These are phyloP conservation scores for Lonicera japonica DNA, from an alignment of 129 eudicot genomes.

Conservation along the genomic window DNA sequence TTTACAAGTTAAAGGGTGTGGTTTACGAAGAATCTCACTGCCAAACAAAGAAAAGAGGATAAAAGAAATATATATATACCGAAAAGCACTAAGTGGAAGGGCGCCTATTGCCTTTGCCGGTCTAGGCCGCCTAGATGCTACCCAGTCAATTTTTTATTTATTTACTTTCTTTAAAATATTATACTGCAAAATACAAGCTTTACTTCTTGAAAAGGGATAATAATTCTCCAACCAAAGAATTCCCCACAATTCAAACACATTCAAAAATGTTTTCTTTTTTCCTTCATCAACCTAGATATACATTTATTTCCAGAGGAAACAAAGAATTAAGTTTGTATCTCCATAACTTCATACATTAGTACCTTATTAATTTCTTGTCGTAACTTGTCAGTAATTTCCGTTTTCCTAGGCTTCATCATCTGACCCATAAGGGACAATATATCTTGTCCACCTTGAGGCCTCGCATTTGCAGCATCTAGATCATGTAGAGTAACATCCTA, in stretches of 20 bases:
- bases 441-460: constrained; percentile 99
- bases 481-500: constrained; percentile 99
- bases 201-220: too few species aligned
- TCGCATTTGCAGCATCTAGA: constrained; percentile 99
- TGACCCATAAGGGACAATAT: constrained; percentile 96
- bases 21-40: too few species aligned
- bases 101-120: too few species aligned
- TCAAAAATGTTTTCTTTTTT: neutral
- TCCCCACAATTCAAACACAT: too few species aligned
- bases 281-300: neutral
- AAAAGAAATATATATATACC: too few species aligned
- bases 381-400: constrained; percentile 92
- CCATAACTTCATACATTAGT: neutral
- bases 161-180: too few species aligned
- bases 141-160: too few species aligned
- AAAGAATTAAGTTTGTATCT: neutral
- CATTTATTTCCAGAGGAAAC: neutral
- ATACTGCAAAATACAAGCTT: too few species aligned
- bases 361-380: constrained; percentile 98
- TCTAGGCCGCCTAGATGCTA: too few species aligned
- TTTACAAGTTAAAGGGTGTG: neutral
- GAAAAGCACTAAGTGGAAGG: too few species aligned
- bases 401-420: constrained; percentile 98
- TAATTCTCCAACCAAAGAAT: too few species aligned
- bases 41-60: too few species aligned